phyloP scores from a whole-genome alignment of 495 filamentous ascomycete genomes.

The Neurospora sp. region DNA sequence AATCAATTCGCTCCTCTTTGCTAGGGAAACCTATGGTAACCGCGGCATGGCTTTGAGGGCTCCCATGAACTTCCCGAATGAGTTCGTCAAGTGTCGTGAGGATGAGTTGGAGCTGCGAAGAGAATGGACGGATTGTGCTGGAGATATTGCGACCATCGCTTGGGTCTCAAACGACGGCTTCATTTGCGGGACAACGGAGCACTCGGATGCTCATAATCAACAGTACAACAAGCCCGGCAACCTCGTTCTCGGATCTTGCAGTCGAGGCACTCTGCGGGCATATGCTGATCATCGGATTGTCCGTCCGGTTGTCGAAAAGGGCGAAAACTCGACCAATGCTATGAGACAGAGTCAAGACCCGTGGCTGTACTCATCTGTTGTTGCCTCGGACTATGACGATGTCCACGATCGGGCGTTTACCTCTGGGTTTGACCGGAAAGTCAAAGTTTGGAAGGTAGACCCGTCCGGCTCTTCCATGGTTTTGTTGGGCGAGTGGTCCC shows the following conservation, averaged over 20 bases:
- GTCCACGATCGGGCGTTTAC: constrained; percentile 54
- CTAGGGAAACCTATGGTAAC: constrained; percentile 29
- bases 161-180: constrained; percentile 46
- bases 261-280: constrained; percentile 44
- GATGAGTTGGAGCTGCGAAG: constrained; percentile 33
- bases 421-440: constrained; percentile 68
- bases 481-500: constrained; percentile 43
- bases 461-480: constrained; percentile 25
- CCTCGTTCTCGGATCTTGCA: constrained; percentile 59
- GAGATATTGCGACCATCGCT: constrained; percentile 47
- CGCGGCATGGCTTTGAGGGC: constrained; percentile 19
- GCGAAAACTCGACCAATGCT: constrained; percentile 43
- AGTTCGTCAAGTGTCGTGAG: constrained; percentile 31
- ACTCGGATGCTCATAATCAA: constrained; percentile 65
- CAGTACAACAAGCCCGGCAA: constrained; percentile 79
- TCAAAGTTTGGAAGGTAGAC: constrained; percentile 62
- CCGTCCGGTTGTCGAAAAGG: constrained; percentile 39
- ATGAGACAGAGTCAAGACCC: constrained; percentile 57
- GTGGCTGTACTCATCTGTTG: constrained; percentile 66
- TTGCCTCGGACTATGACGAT: constrained; percentile 59
- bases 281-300: constrained; percentile 59
- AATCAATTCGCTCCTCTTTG: constrained; percentile 26
- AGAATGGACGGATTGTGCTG: constrained; percentile 46
- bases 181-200: constrained; percentile 58
- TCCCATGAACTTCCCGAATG: constrained; percentile 26